Base-by-base conservation (phyloP, 2,329 filamentous ascomycete genomes). In the Sporothrix globosa region DNA sequence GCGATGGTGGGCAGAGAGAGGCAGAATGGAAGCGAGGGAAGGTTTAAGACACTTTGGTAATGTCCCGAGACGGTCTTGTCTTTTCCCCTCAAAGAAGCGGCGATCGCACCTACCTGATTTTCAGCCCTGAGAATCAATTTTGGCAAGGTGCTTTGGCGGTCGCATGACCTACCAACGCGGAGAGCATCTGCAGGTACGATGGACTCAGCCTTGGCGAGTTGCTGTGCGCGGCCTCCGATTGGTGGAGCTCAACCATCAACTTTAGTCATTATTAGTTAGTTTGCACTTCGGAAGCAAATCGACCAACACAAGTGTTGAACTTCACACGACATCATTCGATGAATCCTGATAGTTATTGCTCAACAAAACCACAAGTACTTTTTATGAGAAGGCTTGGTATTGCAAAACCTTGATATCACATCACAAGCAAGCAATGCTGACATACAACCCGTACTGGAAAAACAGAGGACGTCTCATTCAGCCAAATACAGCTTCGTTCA, bases 401-500 rank as follows among this genome's bases (percentile, higher is more conserved):
- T 1, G 34, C 34, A 53, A 13, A 4, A 6, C 17, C 24, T 17
- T 5, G 21, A 54, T 5, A 27, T 14, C 24, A 54, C 11, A 56
- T 34, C 53, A 44, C 19, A 30, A 19, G 17, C 21, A 48, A 4
- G 17, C 24, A 4, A 27, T 14, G 41, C 4, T 30, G 24, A 30
- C 41, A 24, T n/a, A 63, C 34, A 30, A 34, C 34, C 41, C 41
- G 27, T 13, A 10, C 9, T 30, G 5, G 14, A 24, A 65, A 50
- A 46, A 48, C 58, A 60, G 52, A 50, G 24, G 67, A 56, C 41
- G 50, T 52, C 24, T 69, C 67, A 69, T 69, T 61, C 67, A 69
- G 67, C 67, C 67, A 58, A 69, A 69, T 41, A 27, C 54, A 69
- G 53, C 67, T 69, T 61, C 54, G 44, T 56, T 68, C 30, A 61